Base-by-base conservation (phyloP, 2,329 filamentous ascomycete genomes). In the Fusarium continuum region DNA sequence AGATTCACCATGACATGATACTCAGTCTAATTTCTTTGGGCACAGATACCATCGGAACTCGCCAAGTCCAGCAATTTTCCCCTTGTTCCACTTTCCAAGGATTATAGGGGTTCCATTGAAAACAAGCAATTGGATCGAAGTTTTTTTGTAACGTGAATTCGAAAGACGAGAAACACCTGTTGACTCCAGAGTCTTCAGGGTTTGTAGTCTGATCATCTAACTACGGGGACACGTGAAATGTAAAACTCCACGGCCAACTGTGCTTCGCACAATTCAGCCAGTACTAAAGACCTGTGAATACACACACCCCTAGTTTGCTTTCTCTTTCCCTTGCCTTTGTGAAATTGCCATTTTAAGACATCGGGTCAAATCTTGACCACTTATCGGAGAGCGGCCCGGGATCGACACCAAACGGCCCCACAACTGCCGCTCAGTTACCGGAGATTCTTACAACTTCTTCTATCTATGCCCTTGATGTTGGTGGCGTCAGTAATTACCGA, bases 271-370 rank as follows among this genome's bases (percentile, higher is more conserved):
- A n/a, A n/a, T n/a, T n/a, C n/a, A n/a, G n/a, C n/a, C n/a, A n/a
- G n/a, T n/a, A n/a, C n/a, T n/a, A n/a, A n/a, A n/a, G n/a, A n/a
- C n/a, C n/a, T n/a, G n/a, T n/a, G n/a, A n/a, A n/a, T n/a, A n/a
- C n/a, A n/a, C n/a, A n/a, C n/a, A n/a, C n/a, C 10, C 13, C 11
- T 39, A 34, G 22, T 3, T 16, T 14, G 22, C 14, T 20, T 3
- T 23, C 7, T 16, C 8, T 35, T 26, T 11, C 16, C n/a, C 6
- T n/a, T n/a, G n/a, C n/a, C n/a, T n/a, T n/a, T n/a, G 3, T 16
- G 47, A 1, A 32, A 44, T 55, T 64, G 11, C 59, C 54, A 39
- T 46, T 61, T 53, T 20, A 16, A 67, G 63, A 40, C 39, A 52
- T 29, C 8, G 4, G 20, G 35, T 17, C 17, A 31, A 17, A 23